A percentile compares a stretch with the other conserved stretches of the same genome.
These are phyloP conservation scores for Leccinum subgranulosum DNA, from an alignment of 768 basidiomycete species.

Conservation along the genomic window DNA sequence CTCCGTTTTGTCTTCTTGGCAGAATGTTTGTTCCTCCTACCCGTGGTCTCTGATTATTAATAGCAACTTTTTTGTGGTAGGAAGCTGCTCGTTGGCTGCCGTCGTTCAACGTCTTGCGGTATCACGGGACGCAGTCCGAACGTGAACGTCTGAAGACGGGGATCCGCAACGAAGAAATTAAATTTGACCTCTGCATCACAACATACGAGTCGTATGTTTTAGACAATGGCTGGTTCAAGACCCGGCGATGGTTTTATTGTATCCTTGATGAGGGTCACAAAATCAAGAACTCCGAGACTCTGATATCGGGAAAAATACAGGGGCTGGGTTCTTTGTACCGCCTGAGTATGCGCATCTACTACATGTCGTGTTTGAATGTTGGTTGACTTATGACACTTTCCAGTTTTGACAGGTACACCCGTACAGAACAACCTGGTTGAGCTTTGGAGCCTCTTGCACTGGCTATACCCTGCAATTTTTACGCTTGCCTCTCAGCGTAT, in stretches of 20 bases:
- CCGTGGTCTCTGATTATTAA: neutral
- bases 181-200: constrained; percentile 54
- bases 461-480: constrained; percentile 55
- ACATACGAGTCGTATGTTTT: constrained; percentile 65
- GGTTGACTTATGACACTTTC: neutral
- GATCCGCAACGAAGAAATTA: constrained; percentile 34
- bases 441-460: constrained; percentile 54
- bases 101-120: constrained; percentile 51
- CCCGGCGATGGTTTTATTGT: constrained; percentile 52
- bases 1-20: constrained; percentile 61
- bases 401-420: constrained; percentile 72
- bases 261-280: constrained; percentile 68
- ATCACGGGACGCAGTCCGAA: constrained; percentile 55
- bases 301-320: constrained; percentile 50
- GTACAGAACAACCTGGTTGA: constrained; percentile 65
- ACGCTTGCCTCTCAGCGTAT: constrained; percentile 42
- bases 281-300: constrained; percentile 67
- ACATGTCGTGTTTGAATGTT: neutral
- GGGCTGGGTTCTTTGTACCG: constrained; percentile 56
- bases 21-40: constrained; percentile 34
- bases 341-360: constrained; percentile 38
- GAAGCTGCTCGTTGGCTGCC: constrained; percentile 57
- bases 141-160: constrained; percentile 52
- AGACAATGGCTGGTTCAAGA: constrained; percentile 61
- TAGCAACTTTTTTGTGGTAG: constrained; percentile 22